Conservation (phyloP, 1,284 basidiomycete genomes). For the Trichosporon sp. region DNA sequence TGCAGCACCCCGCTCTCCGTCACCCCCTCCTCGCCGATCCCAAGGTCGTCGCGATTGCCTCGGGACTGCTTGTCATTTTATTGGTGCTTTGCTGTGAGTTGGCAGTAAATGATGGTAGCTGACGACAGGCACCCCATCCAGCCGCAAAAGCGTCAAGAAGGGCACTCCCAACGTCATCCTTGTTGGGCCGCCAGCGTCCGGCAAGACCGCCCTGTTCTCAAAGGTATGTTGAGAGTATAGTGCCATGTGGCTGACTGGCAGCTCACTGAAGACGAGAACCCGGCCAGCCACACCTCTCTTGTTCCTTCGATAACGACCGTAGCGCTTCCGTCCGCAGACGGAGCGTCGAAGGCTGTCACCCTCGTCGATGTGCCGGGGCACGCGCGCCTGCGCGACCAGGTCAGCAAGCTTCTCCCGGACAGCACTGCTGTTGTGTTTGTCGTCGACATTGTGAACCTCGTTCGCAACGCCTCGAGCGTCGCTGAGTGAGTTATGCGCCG, state of each 20-base stretch:
- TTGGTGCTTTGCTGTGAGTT: slow-evolving; percentile 28
- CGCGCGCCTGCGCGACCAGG: slow-evolving; percentile 42
- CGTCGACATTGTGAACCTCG: slow-evolving; percentile 39
- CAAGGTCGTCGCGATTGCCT: slow-evolving; percentile 32
- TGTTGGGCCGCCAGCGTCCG: slow-evolving; percentile 40
- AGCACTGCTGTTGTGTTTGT: slow-evolving; percentile 44
- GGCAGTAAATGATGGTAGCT: neutral
- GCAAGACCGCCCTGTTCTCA: slow-evolving; percentile 46
- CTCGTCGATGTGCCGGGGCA: slow-evolving; percentile 49
- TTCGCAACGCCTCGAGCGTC: slow-evolving; percentile 38
- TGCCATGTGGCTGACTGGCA: slow-evolving; percentile 14
- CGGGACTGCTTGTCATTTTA: slow-evolving; percentile 28
- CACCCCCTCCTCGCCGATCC: slow-evolving; percentile 34
- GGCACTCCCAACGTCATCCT: slow-evolving; percentile 38
- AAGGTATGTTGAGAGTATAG: slow-evolving; percentile 26
- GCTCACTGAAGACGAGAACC: slow-evolving; percentile 35
- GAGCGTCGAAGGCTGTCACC: slow-evolving; percentile 24
- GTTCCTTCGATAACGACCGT: slow-evolving; percentile 32
- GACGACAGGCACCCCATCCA: slow-evolving; percentile 7
- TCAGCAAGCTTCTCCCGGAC: slow-evolving; percentile 29
- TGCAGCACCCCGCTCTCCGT: slow-evolving; percentile 7
- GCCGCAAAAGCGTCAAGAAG: slow-evolving; percentile 17
- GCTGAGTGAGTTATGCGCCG: slow-evolving; percentile 38
- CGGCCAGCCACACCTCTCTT: slow-evolving; percentile 44
- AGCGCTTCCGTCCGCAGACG: slow-evolving; percentile 22